Evolutionary conservation across 345 rosid species (phyloP).

Genomic region (Eucalyptus guilfoylei): DNA sequence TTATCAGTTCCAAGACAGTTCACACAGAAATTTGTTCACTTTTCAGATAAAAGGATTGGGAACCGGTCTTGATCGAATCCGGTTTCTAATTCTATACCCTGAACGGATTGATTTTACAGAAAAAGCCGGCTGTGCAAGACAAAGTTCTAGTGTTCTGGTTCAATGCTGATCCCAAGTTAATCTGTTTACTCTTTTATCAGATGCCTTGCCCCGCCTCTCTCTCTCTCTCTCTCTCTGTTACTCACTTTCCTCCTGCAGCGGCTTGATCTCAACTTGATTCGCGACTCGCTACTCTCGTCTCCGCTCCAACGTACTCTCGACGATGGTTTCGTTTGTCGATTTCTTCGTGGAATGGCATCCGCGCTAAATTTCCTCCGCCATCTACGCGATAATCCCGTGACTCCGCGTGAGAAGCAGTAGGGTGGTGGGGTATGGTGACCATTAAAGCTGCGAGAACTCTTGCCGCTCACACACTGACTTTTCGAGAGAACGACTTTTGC

Average conservation of each 20-base stretch:
- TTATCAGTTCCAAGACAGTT: not conserved
- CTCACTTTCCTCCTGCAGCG: no score
- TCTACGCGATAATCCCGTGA: not conserved
- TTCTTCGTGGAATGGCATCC: not conserved
- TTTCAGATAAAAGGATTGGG: not conserved
- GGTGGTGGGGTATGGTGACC: not conserved
- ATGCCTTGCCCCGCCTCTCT: not conserved
- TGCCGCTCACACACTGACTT: not conserved
- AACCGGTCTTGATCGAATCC: not conserved
- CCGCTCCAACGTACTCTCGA: not conserved
- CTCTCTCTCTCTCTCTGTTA: not conserved
- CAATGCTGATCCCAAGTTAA: not conserved
- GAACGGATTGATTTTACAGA: not conserved
- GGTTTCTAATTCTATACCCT: no score
- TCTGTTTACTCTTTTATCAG: not conserved
- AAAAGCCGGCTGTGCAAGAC: not conserved
- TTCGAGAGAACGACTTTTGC: not conserved
- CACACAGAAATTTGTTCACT: not conserved
- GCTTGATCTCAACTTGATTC: no score
- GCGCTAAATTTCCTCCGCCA: not conserved
- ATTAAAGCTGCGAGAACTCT: not conserved
- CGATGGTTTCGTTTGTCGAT: no score
- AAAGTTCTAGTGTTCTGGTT: no score
- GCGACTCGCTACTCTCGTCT: no score
- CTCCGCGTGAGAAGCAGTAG: not conserved